Conservation (phyloP, 176 grass and related monocot genomes). For the Calamus simplicifolius region DNA sequence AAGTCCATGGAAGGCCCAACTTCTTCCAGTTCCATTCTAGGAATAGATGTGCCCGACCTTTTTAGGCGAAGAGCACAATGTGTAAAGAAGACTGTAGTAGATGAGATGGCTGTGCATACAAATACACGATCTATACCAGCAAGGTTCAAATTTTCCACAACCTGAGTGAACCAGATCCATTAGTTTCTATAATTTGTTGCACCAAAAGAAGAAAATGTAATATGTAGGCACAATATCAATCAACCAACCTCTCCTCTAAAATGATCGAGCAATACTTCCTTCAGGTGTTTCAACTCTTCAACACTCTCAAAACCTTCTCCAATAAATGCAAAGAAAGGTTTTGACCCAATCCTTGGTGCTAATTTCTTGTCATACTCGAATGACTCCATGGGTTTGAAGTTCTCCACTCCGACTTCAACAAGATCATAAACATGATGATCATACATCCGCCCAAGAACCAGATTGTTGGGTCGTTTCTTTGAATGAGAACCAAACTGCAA, state of each 20-base stretch:
- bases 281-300: slow-evolving; percentile 83
- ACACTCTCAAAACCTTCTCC: slow-evolving; percentile 77
- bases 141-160: slow-evolving; percentile 87
- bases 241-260: slow-evolving; percentile 72
- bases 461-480: slow-evolving; percentile 95
- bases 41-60: slow-evolving; percentile 69
- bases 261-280: slow-evolving; percentile 87
- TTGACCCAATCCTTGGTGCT: slow-evolving; percentile 69
- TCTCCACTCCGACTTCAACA: slow-evolving; percentile 88
- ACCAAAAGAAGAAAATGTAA: no score
- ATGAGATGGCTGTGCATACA: slow-evolving; percentile 71
- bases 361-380: slow-evolving; percentile 85
- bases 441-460: slow-evolving; percentile 73
- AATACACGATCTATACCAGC: slow-evolving; percentile 66
- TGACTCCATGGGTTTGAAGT: slow-evolving; percentile 69
- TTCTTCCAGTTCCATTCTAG: slow-evolving; percentile 91
- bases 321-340: slow-evolving; percentile 88
- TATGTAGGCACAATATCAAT: not conserved
- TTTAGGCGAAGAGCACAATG: slow-evolving; percentile 83
- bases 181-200: not conserved
- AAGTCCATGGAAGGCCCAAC: slow-evolving; percentile 93
- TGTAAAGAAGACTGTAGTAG: slow-evolving; percentile 57
- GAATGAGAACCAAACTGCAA: slow-evolving; percentile 88
- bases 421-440: slow-evolving; percentile 98
- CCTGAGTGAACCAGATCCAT: slow-evolving; percentile 33